Base-by-base conservation (phyloP, 139 green algal species). In the Parachlorella kessleri region DNA sequence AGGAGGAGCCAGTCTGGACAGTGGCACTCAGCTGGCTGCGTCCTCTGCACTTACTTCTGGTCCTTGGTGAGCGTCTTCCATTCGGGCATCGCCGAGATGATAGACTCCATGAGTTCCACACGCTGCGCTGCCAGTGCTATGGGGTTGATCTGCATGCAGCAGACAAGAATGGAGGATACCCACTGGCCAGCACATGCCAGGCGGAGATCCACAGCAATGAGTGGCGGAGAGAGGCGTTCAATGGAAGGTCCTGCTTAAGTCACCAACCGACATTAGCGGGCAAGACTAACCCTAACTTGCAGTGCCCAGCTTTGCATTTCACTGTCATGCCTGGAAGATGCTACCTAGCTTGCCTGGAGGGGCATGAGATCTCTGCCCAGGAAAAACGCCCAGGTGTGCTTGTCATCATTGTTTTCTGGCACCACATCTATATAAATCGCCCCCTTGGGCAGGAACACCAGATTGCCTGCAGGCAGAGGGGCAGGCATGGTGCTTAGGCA, bases 361-460 rank as follows among this genome's bases (percentile, higher is more conserved):
- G 74, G 69, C 54, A 48, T 36, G 63, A 69, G 69, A 39, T 84
- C 79, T 33, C 66, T 39, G 53, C 33, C 59, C 72, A 84, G 81
- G 38, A 81, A 84, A 14, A 76, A 55, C 26, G 70, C 79, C 79
- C 79, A 84, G 32, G 72, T 30, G 28, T 73, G 66, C 72, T 84
- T 84, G 79, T 84, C 79, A 26, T 53, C 67, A 39, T 84, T 84
- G 33, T 78, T 69, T 32, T 80, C 54, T 30, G 79, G 79, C 32
- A 84, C 79, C 32, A 81, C 64, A 38, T 84, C 79, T n/a, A 84
- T 73, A n/a, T 75, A 69, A 4, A 75, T 38, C 3, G 79, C 72
- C 8, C 79, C 79, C 18, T 68, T 53, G 9, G 79, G 79, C 36
- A 84, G 59, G 63, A 84, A 84, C n/a, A 84, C 39, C 26, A 84